Base-by-base conservation (phyloP, 495 filamentous ascomycete species). In the Penicillium verhagenii region DNA sequence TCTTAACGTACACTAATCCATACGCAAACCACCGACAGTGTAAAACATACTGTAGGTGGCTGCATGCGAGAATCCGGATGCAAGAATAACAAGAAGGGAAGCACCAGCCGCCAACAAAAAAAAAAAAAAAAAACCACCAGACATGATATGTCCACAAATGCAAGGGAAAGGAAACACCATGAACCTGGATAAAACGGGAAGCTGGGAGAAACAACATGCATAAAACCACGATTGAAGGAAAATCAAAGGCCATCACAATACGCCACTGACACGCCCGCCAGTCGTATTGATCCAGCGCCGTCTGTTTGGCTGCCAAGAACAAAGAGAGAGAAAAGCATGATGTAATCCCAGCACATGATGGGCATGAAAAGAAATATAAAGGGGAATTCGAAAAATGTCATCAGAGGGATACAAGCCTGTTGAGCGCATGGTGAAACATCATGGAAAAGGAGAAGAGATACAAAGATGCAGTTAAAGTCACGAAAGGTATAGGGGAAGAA, bases 1-100 rank as follows among this genome's bases (percentile, higher is more conserved):
- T 76, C 62, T 68, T 90, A 91, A 90, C 87, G 85, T 92, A 92
- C 88, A 92, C 86, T 78, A 81, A 75, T 77, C 76, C 80, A 77
- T 72, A 80, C 79, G 73, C 79, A 79, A 73, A 81, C 82, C 81
- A 82, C 83, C 80, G 54, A 60, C 48, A 57, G 82, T 83, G 80
- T 79, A 69, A 66, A 72, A 70, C 64, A 66, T 65, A 68, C 62
- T 70, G 66, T 43, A 50, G 35, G 65, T 63, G 64, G 59, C 55
- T 65, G 66, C 72, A 73, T 45, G 39, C 28, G 60, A 60, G 65
- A 63, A 60, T 59, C 64, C 67, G 61, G 60, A 68, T 74, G 67
- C 65, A 68, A 70, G 60, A 61, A 53, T 44, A 56, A 58, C 65
- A 70, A 64, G 49, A 53, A 64, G 63, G 50, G 56, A 56, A 53